phyloP scores from a whole-genome alignment of 805 yeast species.

The Metschnikowia similis region DNA sequence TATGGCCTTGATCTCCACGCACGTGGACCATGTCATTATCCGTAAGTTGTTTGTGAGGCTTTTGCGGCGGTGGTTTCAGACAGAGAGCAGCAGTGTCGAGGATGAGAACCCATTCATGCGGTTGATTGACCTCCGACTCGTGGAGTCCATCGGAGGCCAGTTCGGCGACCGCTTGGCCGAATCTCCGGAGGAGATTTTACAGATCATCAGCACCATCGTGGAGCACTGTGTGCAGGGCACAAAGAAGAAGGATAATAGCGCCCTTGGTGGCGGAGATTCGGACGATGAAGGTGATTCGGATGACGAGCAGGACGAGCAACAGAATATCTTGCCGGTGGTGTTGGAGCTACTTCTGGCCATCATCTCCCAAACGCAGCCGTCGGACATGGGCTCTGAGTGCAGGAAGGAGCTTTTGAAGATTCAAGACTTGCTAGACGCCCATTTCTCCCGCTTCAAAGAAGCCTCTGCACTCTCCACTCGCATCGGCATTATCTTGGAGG shows the following conservation, averaged over 20 bases:
- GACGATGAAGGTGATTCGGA: constrained; percentile 11
- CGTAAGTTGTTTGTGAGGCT: constrained; percentile 46
- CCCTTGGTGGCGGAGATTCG: no score
- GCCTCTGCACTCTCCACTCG: constrained; percentile 25
- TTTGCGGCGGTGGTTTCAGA: constrained; percentile 58
- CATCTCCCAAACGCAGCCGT: constrained; percentile 25
- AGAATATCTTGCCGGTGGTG: constrained; percentile 24
- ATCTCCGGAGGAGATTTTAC: constrained; percentile 55
- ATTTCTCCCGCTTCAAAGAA: constrained; percentile 6
- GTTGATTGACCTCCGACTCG: constrained; percentile 56
- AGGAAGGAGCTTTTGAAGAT: constrained; percentile 25
- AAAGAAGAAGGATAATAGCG: constrained; percentile 15
- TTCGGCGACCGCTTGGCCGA: constrained; percentile 55
- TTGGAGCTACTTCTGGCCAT: constrained; percentile 36
- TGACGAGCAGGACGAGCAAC: constrained; percentile 22
- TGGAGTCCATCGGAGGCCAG: constrained; percentile 56
- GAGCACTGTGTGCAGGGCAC: neutral
- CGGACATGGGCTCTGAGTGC: constrained; percentile 28
- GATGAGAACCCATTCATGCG: constrained; percentile 49
- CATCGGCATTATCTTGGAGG: constrained; percentile 26
- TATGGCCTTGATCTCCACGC: constrained; percentile 40
- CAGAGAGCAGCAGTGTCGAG: constrained; percentile 13
- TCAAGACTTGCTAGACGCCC: constrained; percentile 14
- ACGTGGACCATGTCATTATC: constrained; percentile 45
- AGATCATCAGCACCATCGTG: constrained; percentile 27